phyloP scores from a whole-genome alignment of 1,284 basidiomycete species.

The Entoloma clypeatum region DNA sequence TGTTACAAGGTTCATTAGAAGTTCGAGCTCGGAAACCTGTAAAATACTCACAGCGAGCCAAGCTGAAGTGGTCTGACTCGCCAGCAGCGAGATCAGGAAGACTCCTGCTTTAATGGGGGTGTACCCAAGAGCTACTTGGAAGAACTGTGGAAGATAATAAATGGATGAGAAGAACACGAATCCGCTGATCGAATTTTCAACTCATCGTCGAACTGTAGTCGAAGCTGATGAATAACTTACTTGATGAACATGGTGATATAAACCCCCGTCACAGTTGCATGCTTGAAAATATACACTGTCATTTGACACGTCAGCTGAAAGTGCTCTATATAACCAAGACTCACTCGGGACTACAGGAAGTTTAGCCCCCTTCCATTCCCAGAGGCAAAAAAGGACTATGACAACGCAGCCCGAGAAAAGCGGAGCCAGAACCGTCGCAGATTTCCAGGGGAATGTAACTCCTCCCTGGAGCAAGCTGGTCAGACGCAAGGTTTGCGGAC shows the following conservation, averaged over 20 bases:
- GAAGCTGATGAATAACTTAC: constrained; percentile 30
- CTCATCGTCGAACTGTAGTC: constrained; percentile 6
- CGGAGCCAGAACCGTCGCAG: constrained; percentile 59
- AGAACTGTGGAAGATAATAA: constrained; percentile 72
- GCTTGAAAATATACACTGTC: constrained; percentile 73
- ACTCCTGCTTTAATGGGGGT: constrained; percentile 59
- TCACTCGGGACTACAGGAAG: constrained; percentile 68
- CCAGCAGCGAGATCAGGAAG: constrained; percentile 61
- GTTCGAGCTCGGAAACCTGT: not conserved
- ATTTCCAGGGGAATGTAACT: constrained; percentile 64
- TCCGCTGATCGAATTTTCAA: constrained; percentile 32
- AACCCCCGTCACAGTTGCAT: constrained; percentile 64
- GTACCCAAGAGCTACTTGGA: constrained; percentile 67
- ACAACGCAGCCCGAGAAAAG: constrained; percentile 56
- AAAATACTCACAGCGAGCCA: constrained; percentile 45
- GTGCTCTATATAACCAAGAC: no score
- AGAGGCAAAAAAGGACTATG: constrained; percentile 57
- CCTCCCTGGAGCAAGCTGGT: constrained; percentile 48
- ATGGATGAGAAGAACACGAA: constrained; percentile 59
- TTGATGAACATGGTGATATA: constrained; percentile 67
- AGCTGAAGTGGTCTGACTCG: constrained; percentile 57
- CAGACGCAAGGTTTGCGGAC: not conserved
- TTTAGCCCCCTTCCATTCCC: constrained; percentile 68
- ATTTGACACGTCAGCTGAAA: no score
- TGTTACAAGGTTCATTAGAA: constrained; percentile 21